Conservation (phyloP, 1,139 yeast species). For the Protomyces arabidopsidicola region DNA sequence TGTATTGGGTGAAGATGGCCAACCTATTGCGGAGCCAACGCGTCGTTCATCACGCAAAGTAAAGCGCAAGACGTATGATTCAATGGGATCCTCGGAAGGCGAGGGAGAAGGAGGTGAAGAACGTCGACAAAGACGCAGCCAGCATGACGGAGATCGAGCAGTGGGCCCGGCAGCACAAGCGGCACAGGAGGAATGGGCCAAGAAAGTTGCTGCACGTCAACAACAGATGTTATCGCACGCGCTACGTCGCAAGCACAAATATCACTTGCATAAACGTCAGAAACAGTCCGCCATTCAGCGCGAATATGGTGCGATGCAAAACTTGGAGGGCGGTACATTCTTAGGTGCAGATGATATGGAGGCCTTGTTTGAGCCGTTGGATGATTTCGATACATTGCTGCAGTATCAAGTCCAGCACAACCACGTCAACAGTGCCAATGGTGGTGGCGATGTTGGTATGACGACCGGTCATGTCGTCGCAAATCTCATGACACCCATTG, state of each 20-base stretch:
- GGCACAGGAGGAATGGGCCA: neutral
- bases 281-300: slow-evolving; percentile 3
- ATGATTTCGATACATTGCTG: neutral
- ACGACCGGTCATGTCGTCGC: neutral
- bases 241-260: slow-evolving; percentile 3
- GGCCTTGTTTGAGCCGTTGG: neutral
- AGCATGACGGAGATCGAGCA: neutral
- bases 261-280: neutral
- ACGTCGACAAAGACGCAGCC: neutral
- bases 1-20: neutral
- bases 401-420: neutral
- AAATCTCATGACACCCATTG: neutral
- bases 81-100: neutral
- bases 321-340: neutral
- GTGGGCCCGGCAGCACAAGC: neutral
- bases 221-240: slow-evolving; percentile 13
- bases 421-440: neutral
- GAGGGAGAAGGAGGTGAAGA: neutral
- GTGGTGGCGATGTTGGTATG: neutral
- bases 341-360: neutral
- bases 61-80: slow-evolving; percentile 21
- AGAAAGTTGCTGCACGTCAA: neutral
- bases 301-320: neutral
- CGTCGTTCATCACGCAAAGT: slow-evolving; percentile 23
- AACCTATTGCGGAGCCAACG: slow-evolving; percentile 11